Evolutionary conservation across 1,284 basidiomycete genomes (phyloP).

Genomic region (Phylloporus gajari): DNA sequence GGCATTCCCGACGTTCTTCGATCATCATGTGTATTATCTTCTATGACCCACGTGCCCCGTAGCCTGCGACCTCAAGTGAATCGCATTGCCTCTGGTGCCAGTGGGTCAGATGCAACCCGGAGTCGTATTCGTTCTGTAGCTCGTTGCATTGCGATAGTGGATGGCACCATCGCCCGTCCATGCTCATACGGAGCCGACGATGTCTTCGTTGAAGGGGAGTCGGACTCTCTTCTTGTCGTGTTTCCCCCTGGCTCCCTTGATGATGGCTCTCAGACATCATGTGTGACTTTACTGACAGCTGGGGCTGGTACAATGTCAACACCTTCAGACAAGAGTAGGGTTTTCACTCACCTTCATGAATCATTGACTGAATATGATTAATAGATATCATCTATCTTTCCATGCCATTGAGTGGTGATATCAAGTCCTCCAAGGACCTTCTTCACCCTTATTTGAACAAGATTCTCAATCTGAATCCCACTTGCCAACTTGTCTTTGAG

Average conservation of each 20-base stretch:
- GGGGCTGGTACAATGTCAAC: slow-evolving; percentile 89
- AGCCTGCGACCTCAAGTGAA: slow-evolving; percentile 38
- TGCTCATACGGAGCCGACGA: slow-evolving; percentile 33
- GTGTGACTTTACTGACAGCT: slow-evolving; percentile 79
- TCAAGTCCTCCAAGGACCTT: slow-evolving; percentile 54
- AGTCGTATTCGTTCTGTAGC: slow-evolving; percentile 51
- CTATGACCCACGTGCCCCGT: slow-evolving; percentile 48
- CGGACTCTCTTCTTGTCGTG: slow-evolving; percentile 68
- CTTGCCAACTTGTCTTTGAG: slow-evolving; percentile 57
- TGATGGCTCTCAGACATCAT: slow-evolving; percentile 56
- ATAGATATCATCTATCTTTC: slow-evolving; percentile 72
- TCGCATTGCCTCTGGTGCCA: background rate
- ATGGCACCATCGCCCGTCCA: slow-evolving; percentile 52
- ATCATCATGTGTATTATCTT: slow-evolving; percentile 57
- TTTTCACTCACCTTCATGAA: background rate
- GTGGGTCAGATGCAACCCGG: slow-evolving; percentile 15
- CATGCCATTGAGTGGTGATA: slow-evolving; percentile 53
- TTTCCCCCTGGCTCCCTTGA: slow-evolving; percentile 79
- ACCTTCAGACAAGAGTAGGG: slow-evolving; percentile 84
- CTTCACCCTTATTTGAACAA: slow-evolving; percentile 71
- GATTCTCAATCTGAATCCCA: slow-evolving; percentile 45
- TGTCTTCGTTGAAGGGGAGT: slow-evolving; percentile 31
- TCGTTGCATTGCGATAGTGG: slow-evolving; percentile 76
- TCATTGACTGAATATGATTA: slow-evolving; percentile 8
- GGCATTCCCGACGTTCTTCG: slow-evolving; percentile 67